A percentile compares a stretch with the other conserved stretches of the same genome.
phyloP scores from a whole-genome alignment of 2,329 filamentous ascomycete genomes.

The Metarhizium robertsii region DNA sequence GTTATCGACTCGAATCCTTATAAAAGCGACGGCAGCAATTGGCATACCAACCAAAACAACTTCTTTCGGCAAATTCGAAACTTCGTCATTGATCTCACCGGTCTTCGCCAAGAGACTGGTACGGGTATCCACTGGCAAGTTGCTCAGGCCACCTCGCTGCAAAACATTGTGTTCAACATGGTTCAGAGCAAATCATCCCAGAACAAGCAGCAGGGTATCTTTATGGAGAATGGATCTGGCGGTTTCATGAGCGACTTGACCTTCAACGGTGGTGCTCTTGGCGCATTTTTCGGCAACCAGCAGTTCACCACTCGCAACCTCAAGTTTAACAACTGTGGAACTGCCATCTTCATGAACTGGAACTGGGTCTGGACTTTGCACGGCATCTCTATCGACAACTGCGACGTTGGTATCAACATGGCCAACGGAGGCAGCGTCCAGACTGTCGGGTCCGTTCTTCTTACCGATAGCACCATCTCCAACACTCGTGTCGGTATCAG shows the following conservation, averaged over 20 bases:
- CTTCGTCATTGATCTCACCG: constrained; percentile 68
- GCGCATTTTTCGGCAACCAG: constrained; percentile 75
- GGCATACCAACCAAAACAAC: constrained; percentile 75
- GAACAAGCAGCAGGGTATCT: constrained; percentile 68
- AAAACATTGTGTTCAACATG: constrained; percentile 79
- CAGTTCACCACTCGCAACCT: constrained; percentile 81
- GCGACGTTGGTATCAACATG: constrained; percentile 72
- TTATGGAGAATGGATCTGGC: constrained; percentile 78
- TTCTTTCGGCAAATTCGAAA: constrained; percentile 80
- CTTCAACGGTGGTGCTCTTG: constrained; percentile 74
- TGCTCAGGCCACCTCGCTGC: constrained; percentile 70
- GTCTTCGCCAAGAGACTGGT: constrained; percentile 48
- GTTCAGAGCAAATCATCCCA: constrained; percentile 50
- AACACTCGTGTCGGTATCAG: constrained; percentile 63
- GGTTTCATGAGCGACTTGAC: constrained; percentile 76
- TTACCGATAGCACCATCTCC: constrained; percentile 71
- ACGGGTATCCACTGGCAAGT: constrained; percentile 80
- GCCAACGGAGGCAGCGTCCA: constrained; percentile 52
- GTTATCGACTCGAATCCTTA: constrained; percentile 88
- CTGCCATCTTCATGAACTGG: constrained; percentile 84
- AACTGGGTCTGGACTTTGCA: constrained; percentile 84
- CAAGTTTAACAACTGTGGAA: constrained; percentile 73
- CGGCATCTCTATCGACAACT: constrained; percentile 64
- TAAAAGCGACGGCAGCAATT: constrained; percentile 55
- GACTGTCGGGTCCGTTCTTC: constrained; percentile 75